Conservation (phyloP, 2,329 filamentous ascomycete species). For the Penicillium sp. region DNA sequence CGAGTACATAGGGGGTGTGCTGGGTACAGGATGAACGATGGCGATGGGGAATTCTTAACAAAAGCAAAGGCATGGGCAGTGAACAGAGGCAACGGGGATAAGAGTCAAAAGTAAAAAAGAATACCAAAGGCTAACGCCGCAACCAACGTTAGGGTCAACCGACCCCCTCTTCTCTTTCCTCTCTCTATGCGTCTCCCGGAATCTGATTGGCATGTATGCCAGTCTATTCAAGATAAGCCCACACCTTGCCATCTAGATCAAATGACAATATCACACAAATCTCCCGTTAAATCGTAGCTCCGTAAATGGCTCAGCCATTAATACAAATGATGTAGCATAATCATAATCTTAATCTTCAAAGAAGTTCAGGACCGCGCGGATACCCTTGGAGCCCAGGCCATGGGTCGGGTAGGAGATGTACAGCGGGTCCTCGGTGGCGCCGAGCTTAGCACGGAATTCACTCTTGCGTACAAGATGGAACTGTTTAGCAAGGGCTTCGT, state of each 20-base stretch:
- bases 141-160: neutral
- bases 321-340: neutral
- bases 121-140: neutral
- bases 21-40: neutral
- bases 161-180: neutral
- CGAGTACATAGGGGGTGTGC: neutral
- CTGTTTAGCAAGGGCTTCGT: conserved; percentile 76
- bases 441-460: conserved; percentile 88
- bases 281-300: conserved; percentile 9
- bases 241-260: neutral
- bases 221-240: neutral
- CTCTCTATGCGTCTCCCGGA: conserved; percentile 6
- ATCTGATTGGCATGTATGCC: neutral
- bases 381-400: conserved; percentile 76
- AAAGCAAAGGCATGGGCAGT: neutral
- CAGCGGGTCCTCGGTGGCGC: conserved; percentile 75
- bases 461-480: conserved; percentile 79
- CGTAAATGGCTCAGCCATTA: neutral
- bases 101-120: neutral
- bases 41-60: neutral
- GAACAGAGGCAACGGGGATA: neutral
- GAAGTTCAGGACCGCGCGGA: conserved; percentile 84
- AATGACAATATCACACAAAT: neutral
- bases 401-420: conserved; percentile 89
- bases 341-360: conserved; percentile 65